These are phyloP conservation scores for Monosporascus sp. DNA, from an alignment of 2,329 filamentous ascomycete genomes.

Conservation along the genomic window DNA sequence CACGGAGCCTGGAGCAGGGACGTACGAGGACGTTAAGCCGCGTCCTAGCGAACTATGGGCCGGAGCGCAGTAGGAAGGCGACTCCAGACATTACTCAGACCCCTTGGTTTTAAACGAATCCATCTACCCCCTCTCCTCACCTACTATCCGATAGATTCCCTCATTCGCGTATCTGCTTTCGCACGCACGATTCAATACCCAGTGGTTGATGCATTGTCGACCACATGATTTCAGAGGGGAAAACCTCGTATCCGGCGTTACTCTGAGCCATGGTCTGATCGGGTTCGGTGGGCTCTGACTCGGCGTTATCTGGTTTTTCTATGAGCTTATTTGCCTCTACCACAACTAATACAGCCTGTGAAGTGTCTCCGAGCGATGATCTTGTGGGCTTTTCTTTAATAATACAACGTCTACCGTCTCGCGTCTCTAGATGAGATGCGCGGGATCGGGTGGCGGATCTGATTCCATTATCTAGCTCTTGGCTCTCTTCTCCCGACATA, in stretches of 20 bases:
- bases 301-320: constrained; percentile 1
- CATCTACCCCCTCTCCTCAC: not conserved
- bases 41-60: constrained; percentile 32
- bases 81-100: not conserved
- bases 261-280: not conserved
- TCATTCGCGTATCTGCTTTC: constrained; percentile 16
- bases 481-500: constrained; percentile 12
- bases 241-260: constrained; percentile 12
- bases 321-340: not conserved
- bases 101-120: not conserved
- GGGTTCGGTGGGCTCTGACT: not conserved
- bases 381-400: constrained; percentile 14
- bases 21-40: constrained; percentile 55
- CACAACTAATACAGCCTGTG: not conserved
- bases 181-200: constrained; percentile 19
- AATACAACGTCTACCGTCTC: constrained; percentile 3
- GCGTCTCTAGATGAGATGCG: constrained; percentile 7
- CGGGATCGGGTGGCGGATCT: constrained; percentile 6
- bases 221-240: constrained; percentile 7
- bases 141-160: constrained; percentile 13
- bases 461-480: constrained; percentile 6
- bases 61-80: constrained; percentile 33
- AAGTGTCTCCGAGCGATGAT: not conserved
- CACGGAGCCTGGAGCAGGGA: constrained; percentile 57
- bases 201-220: constrained; percentile 13